Base-by-base conservation (phyloP, 2,329 filamentous ascomycete genomes). In the Ampelomyces quisqualis region DNA sequence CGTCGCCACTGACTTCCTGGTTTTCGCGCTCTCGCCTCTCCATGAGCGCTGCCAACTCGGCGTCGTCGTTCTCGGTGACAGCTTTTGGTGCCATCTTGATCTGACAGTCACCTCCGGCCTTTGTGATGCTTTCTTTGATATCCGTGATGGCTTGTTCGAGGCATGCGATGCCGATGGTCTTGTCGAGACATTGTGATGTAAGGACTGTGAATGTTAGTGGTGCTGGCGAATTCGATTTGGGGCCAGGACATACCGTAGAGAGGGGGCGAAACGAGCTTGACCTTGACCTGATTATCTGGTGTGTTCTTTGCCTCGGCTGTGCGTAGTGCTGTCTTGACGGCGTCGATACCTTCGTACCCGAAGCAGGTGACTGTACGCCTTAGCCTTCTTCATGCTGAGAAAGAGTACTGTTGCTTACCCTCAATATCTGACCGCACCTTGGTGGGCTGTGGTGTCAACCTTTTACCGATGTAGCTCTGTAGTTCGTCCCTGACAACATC, bases 51-150 rank as follows among this genome's bases (percentile, higher is more conserved):
- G 96, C 90, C 54, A 98, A 78, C 73, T 96, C 90, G 18, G 91
- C 93, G 65, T 98, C 93, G 63, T 98, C 94, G 70, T 90, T 94
- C 79, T 97, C 94, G 1, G 93, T 98, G 49, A 98, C 93, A 4
- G 94, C 93, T 83, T 97, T 97, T 57, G 93, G 93, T 62, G 93
- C 90, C 93, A 98, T 98, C 82, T 94, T 95, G 59, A 96, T 86
- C 29, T 85, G 80, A 64, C 91, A 86, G 65, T 82, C 83, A 47
- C 93, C 93, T 38, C 87, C 87, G 1, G 86, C 80, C 31, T 72
- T 77, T 66, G 84, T 81, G 67, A 98, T 98, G 70, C 79, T 90
- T 64, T 75, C 79, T 60, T 86, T 80, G 60, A 98, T 90, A 59
- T 90, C 88, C 62, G 86, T 78, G 58, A 98, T 98, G 13, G 93